Conservation (phyloP, 148 eudicot genomes). For the Vaccinium vitisidaea region DNA sequence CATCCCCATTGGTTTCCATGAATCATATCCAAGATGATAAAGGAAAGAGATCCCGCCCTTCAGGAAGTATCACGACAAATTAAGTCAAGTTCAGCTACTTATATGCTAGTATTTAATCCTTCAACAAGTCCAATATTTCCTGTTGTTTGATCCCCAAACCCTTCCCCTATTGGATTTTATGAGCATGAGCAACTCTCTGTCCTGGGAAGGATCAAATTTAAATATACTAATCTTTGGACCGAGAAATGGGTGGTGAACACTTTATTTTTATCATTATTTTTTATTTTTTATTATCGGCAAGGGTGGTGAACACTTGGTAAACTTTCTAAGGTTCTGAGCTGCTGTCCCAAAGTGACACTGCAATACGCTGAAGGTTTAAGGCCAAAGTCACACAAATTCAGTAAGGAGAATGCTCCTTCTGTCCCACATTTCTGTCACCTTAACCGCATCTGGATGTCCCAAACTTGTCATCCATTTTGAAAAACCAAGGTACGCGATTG, state of each 20-base stretch:
- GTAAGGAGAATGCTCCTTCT: neutral
- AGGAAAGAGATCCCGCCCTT: constrained; percentile 7
- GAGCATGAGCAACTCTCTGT: neutral
- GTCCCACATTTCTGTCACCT: no score
- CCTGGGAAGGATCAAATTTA: neutral
- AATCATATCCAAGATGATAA: neutral
- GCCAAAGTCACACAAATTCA: neutral
- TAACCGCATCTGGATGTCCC: neutral
- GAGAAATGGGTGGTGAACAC: constrained; percentile 4
- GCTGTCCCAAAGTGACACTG: neutral
- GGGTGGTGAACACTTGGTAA: neutral
- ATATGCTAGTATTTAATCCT: neutral
- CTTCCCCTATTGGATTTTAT: neutral
- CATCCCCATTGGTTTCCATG: neutral
- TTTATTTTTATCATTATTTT: no score
- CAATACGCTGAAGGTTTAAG: neutral
- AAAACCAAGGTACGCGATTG: neutral
- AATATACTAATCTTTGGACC: neutral
- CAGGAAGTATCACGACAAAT: constrained; percentile 2
- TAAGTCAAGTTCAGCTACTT: neutral
- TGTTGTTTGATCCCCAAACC: neutral
- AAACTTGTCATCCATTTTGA: neutral
- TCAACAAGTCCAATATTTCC: neutral
- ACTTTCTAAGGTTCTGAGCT: neutral
- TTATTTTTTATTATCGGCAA: no score